Evolutionary conservation across 1,284 basidiomycete species (phyloP), one percentile per base, ranked within the genome.

Genomic region (Ustilago shanxiensis): DNA sequence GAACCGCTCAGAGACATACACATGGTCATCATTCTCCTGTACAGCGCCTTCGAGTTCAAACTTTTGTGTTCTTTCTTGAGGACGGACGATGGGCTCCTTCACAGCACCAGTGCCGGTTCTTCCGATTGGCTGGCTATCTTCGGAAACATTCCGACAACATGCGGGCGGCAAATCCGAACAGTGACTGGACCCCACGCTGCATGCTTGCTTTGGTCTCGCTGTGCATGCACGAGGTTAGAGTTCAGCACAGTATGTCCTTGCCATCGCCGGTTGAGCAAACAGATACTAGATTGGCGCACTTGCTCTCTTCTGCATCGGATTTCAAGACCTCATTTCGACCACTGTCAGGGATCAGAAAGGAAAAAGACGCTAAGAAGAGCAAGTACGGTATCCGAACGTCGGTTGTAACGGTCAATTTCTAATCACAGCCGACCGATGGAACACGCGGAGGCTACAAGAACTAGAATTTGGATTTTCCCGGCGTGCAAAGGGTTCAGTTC

Each of bases 91-190:
- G n/a, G n/a, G n/a, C n/a, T n/a, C n/a, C n/a, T n/a, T 18, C 29
- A 7, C 51, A 33, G 4, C 31, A 14, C 35, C 9, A 37, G 35
- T 10, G 29, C n/a, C 31, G 52, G n/a, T 20, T 53, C 52, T 53
- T 53, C 52, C 52, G 52, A 53, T 53, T 53, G 52, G 52, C 14
- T 35, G 33, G 37, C 52, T 29, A 53, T 18, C 14, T 3, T 16
- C 35, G 35, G 35, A 37, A 11, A 37, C 44, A 22, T 20, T 45
- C 44, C 44, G 44, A 45, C 7, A 45, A 8, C 44, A 22, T 45
- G 44, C 22, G 22, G 44, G 44, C 44, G 44, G 44, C 44, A 20
- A 20, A 20, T 45, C 22, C n/a, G 44, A 45, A 20, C 44, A 45
- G 3, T 45, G 44, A 20, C 44, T 7, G 8, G n/a, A n/a, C 31